phyloP scores from a whole-genome alignment of 345 rosid species.

The Raphanus raphanistrum region DNA sequence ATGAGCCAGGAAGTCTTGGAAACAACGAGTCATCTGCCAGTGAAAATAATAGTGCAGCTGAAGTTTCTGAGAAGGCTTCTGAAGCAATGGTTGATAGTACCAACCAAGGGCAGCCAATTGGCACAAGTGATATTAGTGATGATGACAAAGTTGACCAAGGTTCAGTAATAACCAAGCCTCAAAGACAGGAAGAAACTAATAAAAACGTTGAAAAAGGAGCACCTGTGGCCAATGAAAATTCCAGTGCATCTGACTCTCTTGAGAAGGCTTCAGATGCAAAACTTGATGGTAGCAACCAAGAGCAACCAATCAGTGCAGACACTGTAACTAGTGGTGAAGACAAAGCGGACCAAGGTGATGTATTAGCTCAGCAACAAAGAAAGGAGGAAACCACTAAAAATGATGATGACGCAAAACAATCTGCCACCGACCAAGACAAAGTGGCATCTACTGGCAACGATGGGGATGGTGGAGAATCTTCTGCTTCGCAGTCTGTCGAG shows the following conservation, averaged over 20 bases:
- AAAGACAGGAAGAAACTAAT: conserved; percentile 42
- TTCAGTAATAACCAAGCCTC: conserved; percentile 40
- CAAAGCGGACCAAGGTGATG: conserved; percentile 46
- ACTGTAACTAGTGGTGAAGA: conserved; percentile 38
- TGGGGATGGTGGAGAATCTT: conserved; percentile 47
- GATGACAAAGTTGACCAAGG: conserved; percentile 45
- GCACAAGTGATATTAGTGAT: conserved; percentile 41
- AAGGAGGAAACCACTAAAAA: conserved; percentile 44
- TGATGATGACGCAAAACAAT: conserved; percentile 47
- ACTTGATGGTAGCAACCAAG: conserved; percentile 35
- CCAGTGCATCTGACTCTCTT: conserved; percentile 38
- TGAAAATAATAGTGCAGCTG: conserved; percentile 46
- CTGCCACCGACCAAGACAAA: conserved; percentile 51
- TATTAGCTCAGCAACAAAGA: conserved; percentile 39
- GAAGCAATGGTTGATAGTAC: conserved; percentile 41
- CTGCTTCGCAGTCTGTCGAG: conserved; percentile 55
- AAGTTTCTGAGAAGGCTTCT: conserved; percentile 41
- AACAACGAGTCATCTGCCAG: conserved; percentile 38
- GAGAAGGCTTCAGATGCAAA: conserved; percentile 47
- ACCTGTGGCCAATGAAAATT: conserved; percentile 40
- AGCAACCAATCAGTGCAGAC: conserved; percentile 38
- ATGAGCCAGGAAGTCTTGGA: conserved; percentile 47
- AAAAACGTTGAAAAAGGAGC: conserved; percentile 50
- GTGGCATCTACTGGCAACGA: conserved; percentile 32
- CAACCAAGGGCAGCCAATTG: conserved; percentile 40